phyloP scores from a whole-genome alignment of 306 rosid species.

The Gastrolobium bilobum region DNA sequence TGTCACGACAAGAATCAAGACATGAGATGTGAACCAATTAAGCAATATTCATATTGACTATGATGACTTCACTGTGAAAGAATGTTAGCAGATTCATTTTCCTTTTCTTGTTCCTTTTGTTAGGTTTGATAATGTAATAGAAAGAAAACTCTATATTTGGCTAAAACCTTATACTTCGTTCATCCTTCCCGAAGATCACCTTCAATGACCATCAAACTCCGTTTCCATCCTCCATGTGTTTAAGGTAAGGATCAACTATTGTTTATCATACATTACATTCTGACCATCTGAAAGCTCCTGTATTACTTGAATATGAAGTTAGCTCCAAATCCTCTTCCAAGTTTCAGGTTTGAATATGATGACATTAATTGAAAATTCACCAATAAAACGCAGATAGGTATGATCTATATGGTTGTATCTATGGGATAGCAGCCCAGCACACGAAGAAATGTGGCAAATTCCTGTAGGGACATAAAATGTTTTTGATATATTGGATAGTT shows the following conservation, averaged over 20 bases:
- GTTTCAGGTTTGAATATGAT: conserved; percentile 28
- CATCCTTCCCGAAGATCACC: conserved; percentile 20
- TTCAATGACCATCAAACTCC: background rate
- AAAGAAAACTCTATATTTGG: conserved; percentile 28
- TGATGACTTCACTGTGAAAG: conserved; percentile 29
- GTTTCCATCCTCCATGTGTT: background rate
- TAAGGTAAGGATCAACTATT: conserved; percentile 15
- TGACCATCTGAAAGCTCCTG: conserved; percentile 29
- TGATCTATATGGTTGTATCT: conserved; percentile 52
- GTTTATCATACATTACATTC: conserved; percentile 16
- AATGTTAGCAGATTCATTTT: conserved; percentile 29
- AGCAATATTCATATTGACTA: conserved; percentile 15
- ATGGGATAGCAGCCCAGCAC: conserved; percentile 70
- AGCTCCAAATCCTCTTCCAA: conserved; percentile 35
- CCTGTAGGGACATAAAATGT: conserved; percentile 51
- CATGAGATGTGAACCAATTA: conserved; percentile 40
- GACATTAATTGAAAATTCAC: conserved; percentile 32
- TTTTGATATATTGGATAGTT: conserved; percentile 8
- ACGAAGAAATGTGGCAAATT: conserved; percentile 68
- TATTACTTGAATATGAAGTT: conserved; percentile 31
- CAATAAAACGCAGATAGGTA: conserved; percentile 2
- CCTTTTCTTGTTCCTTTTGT: background rate
- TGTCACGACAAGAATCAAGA: conserved; percentile 30
- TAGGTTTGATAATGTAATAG: conserved; percentile 36
- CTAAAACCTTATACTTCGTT: conserved; percentile 7